phyloP scores from a whole-genome alignment of 2,329 filamentous ascomycete genomes.

The Bertia moriformis region DNA sequence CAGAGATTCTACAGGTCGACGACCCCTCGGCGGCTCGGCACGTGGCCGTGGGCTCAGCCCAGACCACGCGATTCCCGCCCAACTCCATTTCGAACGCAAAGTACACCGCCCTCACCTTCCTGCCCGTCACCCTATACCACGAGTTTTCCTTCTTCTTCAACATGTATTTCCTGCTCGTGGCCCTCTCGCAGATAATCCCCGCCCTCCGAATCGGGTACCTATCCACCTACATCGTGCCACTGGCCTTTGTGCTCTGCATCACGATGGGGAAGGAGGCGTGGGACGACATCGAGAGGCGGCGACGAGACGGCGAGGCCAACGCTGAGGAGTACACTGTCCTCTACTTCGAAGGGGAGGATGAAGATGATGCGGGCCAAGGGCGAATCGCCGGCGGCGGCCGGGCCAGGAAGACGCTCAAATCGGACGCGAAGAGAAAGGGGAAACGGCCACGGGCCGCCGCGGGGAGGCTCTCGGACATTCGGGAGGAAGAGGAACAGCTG shows the following conservation, averaged over 20 bases:
- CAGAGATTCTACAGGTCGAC: conserved; percentile 16
- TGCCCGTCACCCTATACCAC: conserved; percentile 89
- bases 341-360: conserved; percentile 42
- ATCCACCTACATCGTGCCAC: conserved; percentile 80
- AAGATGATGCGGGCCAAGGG: conserved; percentile 27
- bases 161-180: conserved; percentile 94
- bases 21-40: conserved; percentile 56
- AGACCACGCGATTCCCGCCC: conserved; percentile 65
- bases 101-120: conserved; percentile 87
- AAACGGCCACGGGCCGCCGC: conserved; percentile 18
- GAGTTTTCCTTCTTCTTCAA: conserved; percentile 99
- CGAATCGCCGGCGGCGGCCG: conserved; percentile 16
- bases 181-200: conserved; percentile 82
- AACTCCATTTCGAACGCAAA: conserved; percentile 95
- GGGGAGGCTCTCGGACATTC: conserved; percentile 46
- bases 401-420: conserved; percentile 29
- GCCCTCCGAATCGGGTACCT: conserved; percentile 84
- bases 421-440: conserved; percentile 21
- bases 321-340: conserved; percentile 75
- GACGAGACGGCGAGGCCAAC: conserved; percentile 85
- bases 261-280: conserved; percentile 91
- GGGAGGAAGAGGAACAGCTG: conserved; percentile 49
- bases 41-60: conserved; percentile 61
- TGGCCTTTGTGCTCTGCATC: conserved; percentile 82
- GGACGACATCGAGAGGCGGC: conserved; percentile 76